Conservation (phyloP, 352 stramenopile genomes). For the Phytophthora cryptogea region DNA sequence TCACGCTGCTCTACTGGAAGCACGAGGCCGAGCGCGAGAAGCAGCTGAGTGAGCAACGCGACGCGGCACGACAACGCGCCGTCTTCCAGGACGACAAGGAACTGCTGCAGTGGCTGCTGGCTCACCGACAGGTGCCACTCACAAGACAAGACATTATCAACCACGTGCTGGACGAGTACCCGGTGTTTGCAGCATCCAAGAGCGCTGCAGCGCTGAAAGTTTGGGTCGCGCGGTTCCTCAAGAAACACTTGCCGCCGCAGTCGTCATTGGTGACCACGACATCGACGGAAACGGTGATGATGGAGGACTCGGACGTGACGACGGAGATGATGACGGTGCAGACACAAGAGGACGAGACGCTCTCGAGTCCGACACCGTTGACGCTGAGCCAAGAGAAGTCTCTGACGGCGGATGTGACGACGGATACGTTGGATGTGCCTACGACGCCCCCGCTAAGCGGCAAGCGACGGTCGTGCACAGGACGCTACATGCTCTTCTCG, state of each 20-base stretch:
- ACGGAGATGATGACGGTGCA: conserved; percentile 6
- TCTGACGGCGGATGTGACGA: not conserved
- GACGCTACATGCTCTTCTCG: conserved; percentile 73
- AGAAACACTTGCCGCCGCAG: conserved; percentile 51
- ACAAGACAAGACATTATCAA: conserved; percentile 69
- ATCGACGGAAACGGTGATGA: not conserved
- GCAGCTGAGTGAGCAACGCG: conserved; percentile 11
- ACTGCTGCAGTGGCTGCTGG: conserved; percentile 61
- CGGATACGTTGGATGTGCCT: not conserved
- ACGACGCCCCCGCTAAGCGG: conserved; percentile 28
- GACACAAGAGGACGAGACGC: conserved; percentile 2
- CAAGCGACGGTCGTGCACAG: conserved; percentile 50
- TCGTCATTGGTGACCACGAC: not conserved
- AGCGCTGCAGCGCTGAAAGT: conserved; percentile 60
- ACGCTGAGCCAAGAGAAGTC: conserved; percentile 17
- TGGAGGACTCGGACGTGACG: not conserved
- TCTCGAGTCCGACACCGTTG: conserved; percentile 7
- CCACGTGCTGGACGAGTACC: conserved; percentile 58
- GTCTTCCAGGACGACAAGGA: conserved; percentile 38
- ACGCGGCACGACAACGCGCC: conserved; percentile 1
- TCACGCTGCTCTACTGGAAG: conserved; percentile 70
- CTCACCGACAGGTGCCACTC: conserved; percentile 45
- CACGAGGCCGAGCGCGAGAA: conserved; percentile 42
- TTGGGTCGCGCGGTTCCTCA: conserved; percentile 69
- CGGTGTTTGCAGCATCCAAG: conserved; percentile 59